Evolutionary conservation across 306 rosid species (phyloP).

Genomic region (Erythrophleum fordii): DNA sequence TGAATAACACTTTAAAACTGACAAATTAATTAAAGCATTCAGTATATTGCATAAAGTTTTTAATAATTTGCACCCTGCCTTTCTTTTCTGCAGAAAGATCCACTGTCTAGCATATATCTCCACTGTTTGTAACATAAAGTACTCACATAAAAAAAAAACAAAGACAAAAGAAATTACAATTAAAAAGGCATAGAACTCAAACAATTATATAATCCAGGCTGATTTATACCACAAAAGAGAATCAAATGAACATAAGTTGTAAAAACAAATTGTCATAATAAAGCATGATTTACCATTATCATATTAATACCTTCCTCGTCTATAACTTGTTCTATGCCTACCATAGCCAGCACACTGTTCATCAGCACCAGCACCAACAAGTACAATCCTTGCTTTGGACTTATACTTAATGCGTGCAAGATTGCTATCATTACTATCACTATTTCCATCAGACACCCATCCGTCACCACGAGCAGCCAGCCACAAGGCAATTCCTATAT

Average conservation of each 20-base stretch:
- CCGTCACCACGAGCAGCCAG: slow-evolving; percentile 89
- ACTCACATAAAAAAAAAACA: neutral
- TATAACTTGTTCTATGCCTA: slow-evolving; percentile 86
- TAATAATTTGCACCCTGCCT: slow-evolving; percentile 9
- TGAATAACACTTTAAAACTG: neutral
- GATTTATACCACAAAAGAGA: neutral
- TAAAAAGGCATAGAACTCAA: slow-evolving; percentile 12
- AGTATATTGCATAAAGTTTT: neutral
- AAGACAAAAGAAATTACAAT: slow-evolving; percentile 3
- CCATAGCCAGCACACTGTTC: slow-evolving; percentile 99
- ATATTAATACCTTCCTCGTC: slow-evolving; percentile 70
- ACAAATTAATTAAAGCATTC: slow-evolving; percentile 6
- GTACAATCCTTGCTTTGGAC: slow-evolving; percentile 89
- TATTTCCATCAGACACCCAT: slow-evolving; percentile 65
- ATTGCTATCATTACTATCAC: slow-evolving; percentile 47
- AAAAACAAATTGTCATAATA: slow-evolving; percentile 6
- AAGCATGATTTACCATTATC: slow-evolving; percentile 32
- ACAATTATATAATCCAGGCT: slow-evolving; percentile 12
- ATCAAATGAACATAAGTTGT: slow-evolving; percentile 1
- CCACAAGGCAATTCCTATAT: slow-evolving; percentile 94
- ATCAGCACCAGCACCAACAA: slow-evolving; percentile 98
- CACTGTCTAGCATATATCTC: slow-evolving; percentile 2
- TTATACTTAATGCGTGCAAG: slow-evolving; percentile 61
- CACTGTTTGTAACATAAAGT: neutral
- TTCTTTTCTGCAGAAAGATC: slow-evolving; percentile 24